Conservation (phyloP, 192 early-diverging fungal genomes). For the Dimargaris verticillata region DNA sequence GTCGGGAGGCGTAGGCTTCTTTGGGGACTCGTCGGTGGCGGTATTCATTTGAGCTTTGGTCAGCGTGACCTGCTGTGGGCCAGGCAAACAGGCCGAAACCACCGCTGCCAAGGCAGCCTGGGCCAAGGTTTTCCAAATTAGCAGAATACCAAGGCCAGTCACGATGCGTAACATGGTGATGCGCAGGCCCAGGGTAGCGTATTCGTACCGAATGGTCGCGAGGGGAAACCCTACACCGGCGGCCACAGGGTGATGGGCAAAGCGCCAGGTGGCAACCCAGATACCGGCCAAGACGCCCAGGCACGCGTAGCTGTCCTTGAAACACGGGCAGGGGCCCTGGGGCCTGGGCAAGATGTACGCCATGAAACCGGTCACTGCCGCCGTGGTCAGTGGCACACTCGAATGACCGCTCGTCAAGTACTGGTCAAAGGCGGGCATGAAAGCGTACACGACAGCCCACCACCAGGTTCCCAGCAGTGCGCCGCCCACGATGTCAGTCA, state of each 20-base stretch:
- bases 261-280: conserved; percentile 19
- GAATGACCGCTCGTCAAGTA: conserved; percentile 9
- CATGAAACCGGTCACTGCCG: conserved; percentile 15
- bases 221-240: background rate
- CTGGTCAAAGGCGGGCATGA: conserved; percentile 18
- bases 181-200: background rate
- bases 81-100: conserved; percentile 4
- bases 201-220: conserved; percentile 8
- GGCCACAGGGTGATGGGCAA: background rate
- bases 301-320: conserved; percentile 25
- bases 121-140: conserved; percentile 26
- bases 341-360: conserved; percentile 21
- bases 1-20: background rate
- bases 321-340: conserved; percentile 30
- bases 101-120: conserved; percentile 16
- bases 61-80: background rate
- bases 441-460: conserved; percentile 18
- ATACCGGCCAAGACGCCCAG: conserved; percentile 23
- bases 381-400: conserved; percentile 14
- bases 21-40: background rate
- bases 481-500: conserved; percentile 62
- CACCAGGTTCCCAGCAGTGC: conserved; percentile 34
- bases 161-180: conserved; percentile 15
- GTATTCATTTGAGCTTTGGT: background rate
- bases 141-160: conserved; percentile 16